Evolutionary conservation across 352 stramenopile species (phyloP).

Genomic region (Globisporangium viniferum): DNA sequence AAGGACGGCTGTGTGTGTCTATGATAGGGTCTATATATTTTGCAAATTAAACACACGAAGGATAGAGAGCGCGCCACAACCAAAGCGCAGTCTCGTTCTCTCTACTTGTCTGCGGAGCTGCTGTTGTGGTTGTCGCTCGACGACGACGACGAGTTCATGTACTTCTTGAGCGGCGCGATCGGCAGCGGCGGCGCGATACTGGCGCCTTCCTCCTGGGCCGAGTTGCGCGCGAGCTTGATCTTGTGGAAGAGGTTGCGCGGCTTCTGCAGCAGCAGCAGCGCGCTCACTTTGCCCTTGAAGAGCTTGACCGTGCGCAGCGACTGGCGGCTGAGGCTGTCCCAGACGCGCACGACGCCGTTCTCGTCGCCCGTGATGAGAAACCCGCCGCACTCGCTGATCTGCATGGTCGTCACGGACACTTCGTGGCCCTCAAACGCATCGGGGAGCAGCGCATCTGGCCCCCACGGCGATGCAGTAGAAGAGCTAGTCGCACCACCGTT

Average conservation of each 20-base stretch:
- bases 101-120: neutral
- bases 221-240: slow-evolving; percentile 32
- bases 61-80: neutral
- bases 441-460: slow-evolving; percentile 36
- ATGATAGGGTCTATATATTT: slow-evolving; percentile 5
- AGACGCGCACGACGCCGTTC: slow-evolving; percentile 53
- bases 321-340: slow-evolving; percentile 66
- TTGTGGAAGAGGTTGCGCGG: slow-evolving; percentile 64
- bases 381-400: slow-evolving; percentile 52
- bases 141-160: slow-evolving; percentile 43
- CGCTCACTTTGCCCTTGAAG: slow-evolving; percentile 61
- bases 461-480: slow-evolving; percentile 27
- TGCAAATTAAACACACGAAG: slow-evolving; percentile 8
- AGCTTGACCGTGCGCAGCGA: slow-evolving; percentile 61
- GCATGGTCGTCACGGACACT: slow-evolving; percentile 48
- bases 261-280: slow-evolving; percentile 44
- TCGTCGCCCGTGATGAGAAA: slow-evolving; percentile 68
- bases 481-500: slow-evolving; percentile 4
- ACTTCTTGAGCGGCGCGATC: slow-evolving; percentile 76
- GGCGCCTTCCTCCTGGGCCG: slow-evolving; percentile 32
- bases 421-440: slow-evolving; percentile 71
- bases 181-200: slow-evolving; percentile 36
- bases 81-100: neutral
- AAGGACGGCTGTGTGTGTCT: neutral
- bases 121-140: neutral